Evolutionary conservation across 83 land plant genomes (phyloP), one percentile per base, ranked within the genome.

Genomic region (Diphasiastrum complanatum): DNA sequence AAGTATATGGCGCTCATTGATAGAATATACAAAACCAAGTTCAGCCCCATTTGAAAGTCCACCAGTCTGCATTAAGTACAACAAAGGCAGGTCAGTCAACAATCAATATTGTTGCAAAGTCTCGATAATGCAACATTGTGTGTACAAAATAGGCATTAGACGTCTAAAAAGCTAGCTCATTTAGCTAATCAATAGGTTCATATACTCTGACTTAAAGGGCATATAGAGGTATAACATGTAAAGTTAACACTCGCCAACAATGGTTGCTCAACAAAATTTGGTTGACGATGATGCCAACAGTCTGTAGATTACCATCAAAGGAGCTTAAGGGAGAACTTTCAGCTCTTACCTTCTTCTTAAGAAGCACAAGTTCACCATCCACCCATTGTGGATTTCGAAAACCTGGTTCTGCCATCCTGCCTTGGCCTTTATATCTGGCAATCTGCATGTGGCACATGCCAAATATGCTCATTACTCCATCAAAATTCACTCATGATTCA

Each of bases 401-500:
- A 27, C 99, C 97, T 32, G 95, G 80, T 24, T 84, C 87, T 38
- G 99, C 85, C 53, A 83, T 68, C 75, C 89, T 82, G 6, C 97
- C 99, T 70, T 95, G 99, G 33, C 99, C 99, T 72, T 65, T 90
- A 47, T 89, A 95, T 68, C 99, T 76, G 61, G 90, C 93, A 68
- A 90, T 53, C 99, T 95, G 71, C 22, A 48, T 40, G 30, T 16
- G 22, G 6, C 0, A 53, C n/a, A n/a, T 16, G 16, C 43, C 51
- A 48, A 18, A 48, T 6, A 48, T 18, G 5, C 23, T 48, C n/a
- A 24, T 4, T n/a, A n/a, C n/a, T n/a, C n/a, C n/a, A n/a, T n/a
- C n/a, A n/a, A n/a, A 16, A 8, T 8, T 40, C 43, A 40, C 43
- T 8, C 16, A 16, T 40, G 43, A 8, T 16, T 40, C 43, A 8